phyloP scores from a whole-genome alignment of 83 land plant genomes.

The Diphasiastrum complanatum region DNA sequence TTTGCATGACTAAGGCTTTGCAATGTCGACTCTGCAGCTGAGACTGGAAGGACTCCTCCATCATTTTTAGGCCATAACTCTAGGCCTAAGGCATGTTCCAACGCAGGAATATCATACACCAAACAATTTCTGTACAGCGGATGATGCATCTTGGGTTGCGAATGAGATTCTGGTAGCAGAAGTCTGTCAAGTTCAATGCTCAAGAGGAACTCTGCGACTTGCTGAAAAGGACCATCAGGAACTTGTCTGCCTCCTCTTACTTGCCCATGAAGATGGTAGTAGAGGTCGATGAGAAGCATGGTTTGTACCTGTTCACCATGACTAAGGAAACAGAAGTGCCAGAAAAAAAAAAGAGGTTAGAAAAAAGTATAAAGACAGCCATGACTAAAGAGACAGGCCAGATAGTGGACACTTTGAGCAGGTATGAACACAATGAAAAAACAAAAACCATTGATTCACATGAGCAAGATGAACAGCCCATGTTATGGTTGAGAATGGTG shows the following conservation, averaged over 20 bases:
- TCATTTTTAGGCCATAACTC: slow-evolving; percentile 59
- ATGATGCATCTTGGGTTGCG: slow-evolving; percentile 22
- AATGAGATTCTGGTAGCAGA: slow-evolving; percentile 21
- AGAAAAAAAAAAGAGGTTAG: no score
- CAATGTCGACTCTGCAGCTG: slow-evolving; percentile 47
- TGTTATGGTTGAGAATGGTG: no score
- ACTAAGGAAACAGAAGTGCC: no score
- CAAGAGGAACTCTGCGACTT: slow-evolving; percentile 47
- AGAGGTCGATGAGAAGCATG: slow-evolving; percentile 70
- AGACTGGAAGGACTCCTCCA: slow-evolving; percentile 26
- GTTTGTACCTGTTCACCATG: slow-evolving; percentile 37
- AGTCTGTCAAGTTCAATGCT: slow-evolving; percentile 28
- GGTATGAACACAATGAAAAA: no score
- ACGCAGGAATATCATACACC: slow-evolving; percentile 40
- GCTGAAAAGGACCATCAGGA: slow-evolving; percentile 58
- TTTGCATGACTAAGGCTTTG: slow-evolving; percentile 51
- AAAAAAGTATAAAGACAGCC: no score
- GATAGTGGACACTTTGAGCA: no score
- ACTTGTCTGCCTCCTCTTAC: slow-evolving; percentile 64
- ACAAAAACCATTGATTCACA: no score
- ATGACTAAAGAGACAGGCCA: no score
- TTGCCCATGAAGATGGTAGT: slow-evolving; percentile 77
- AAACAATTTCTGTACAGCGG: slow-evolving; percentile 23
- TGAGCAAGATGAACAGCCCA: no score
- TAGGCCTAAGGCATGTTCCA: slow-evolving; percentile 49